Evolutionary conservation across 2,329 filamentous ascomycete genomes (phyloP), one percentile per base, ranked within the genome.

Genomic region (Endoconidiophora polonica): DNA sequence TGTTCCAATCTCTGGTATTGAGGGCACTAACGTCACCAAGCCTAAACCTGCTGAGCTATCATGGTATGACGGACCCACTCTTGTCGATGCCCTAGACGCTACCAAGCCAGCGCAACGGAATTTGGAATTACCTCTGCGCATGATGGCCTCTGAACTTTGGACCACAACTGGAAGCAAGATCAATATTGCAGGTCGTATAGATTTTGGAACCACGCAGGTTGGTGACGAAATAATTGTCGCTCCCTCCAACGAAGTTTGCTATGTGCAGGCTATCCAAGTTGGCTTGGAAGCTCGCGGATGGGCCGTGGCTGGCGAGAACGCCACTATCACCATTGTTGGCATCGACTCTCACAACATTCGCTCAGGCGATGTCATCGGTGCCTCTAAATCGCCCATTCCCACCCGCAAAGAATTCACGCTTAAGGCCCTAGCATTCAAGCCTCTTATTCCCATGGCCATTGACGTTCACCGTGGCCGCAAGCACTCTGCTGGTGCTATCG

Each of bases 301-400:
- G 86, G 86, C 85, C 0, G 87, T 95, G 12, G 88, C 90, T 1
- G 90, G 90, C 1, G 86, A 96, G 60, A 94, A 91, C 53, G 77
- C 85, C 14, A 81, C 80, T 0, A 68, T 98, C n/a, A 83, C 93
- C 56, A 72, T 98, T 45, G 73, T 78, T 6, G 83, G 90, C 56
- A 86, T 95, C 59, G 90, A 96, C 58, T 76, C 84, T 0, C 75
- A 84, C 14, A 83, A 95, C 58, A 73, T 98, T 7, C 77, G 79
- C 43, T 73, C 83, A 5, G 91, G 91, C 18, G 88, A 96, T 59
- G 83, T 96, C 16, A 66, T 94, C n/a, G 94, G 87, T 65, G 72
- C 76, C 44, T 72, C 78, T 0, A 70, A 72, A 1, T 66, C 73
- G 1, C 81, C 86, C 0, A 80, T 94, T 33, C 66, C 70, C 23